Evolutionary conservation across 441 rosid genomes (phyloP), one percentile per base, ranked within the genome.

Genomic region (Erodium trifolium): DNA sequence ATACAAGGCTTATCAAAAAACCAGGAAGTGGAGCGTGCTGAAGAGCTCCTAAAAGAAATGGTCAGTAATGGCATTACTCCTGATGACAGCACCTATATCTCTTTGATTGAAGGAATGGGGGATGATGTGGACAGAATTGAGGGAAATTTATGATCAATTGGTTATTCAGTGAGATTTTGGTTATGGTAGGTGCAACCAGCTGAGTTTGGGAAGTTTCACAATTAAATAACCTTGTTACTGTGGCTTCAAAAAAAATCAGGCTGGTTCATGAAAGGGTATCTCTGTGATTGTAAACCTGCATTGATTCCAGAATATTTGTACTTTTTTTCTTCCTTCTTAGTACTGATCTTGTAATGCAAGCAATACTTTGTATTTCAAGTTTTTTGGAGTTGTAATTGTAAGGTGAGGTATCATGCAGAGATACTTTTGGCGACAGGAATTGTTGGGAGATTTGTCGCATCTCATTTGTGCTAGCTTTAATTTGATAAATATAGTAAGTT

Each of bases 31-130:
- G 81, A 83, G 63, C 80, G 72, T 66, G 96, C 96, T 6, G 93
- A 90, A 77, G 84, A 84, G 75, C 83, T 87, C 60, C 88, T 93
- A 31, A 84, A 72, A 79, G 96, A 93, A 74, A 91, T 89, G 96
- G 82, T 85, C 68, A 84, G 85, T 75, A 86, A 83, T 66, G 96
- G 97, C 71, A 81, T 93, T 71, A 71, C 83, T 77, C 98, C 97
- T 77, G 85, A 88, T 78, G 97, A 87, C 53, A 85, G 82, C 74
- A 84, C 89, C 35, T 93, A 87, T 70, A 66, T 82, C 65, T 84
- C 88, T 69, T 79, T 93, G 77, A 84, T 91, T 27, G 89, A 93
- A 79, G 93, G 82, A 16, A 82, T 88, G 41, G 12, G 49, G 13
- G 11, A 43, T 43, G 12, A 8, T 43, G 49, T 37, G 41, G 41